These are phyloP conservation scores for Termitomyces sp. DNA, from an alignment of 768 basidiomycete species.

Conservation along the genomic window DNA sequence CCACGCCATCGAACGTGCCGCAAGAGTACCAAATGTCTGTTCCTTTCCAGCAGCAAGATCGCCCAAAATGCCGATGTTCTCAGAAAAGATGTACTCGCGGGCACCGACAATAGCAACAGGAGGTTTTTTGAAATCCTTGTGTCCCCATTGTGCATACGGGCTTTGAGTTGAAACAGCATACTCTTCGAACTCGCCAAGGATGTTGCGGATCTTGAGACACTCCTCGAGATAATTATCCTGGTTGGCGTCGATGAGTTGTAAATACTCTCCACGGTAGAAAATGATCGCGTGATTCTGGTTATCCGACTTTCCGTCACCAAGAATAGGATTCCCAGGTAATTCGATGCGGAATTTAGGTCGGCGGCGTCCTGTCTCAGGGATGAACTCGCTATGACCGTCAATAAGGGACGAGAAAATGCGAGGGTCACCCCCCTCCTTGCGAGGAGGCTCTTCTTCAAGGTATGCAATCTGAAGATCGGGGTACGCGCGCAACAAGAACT, in stretches of 20 bases:
- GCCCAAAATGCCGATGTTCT: conserved; percentile 98
- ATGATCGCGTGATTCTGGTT: conserved; percentile 99
- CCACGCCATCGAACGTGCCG: conserved; percentile 95
- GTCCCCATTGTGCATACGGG: conserved; percentile 88
- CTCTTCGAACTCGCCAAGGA: conserved; percentile 98
- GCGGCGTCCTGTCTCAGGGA: conserved; percentile 81
- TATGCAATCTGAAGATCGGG: conserved; percentile 99
- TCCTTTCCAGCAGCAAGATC: conserved; percentile 99
- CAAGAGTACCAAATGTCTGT: conserved; percentile 97
- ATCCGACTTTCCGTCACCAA: conserved; percentile 98
- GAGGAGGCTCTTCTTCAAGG: conserved; percentile 90
- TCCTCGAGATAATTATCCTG: conserved; percentile 99
- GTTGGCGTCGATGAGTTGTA: conserved; percentile 99
- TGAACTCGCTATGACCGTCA: conserved; percentile 96
- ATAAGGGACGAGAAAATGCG: conserved; percentile 95
- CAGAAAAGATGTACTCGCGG: conserved; percentile 99
- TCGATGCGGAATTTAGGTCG: conserved; percentile 98
- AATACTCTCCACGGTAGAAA: conserved; percentile 98
- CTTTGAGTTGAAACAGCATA: conserved; percentile 79
- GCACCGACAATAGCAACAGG: conserved; percentile 98
- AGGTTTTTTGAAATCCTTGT: conserved; percentile 80
- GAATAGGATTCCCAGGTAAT: conserved; percentile 96
- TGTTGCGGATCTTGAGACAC: conserved; percentile 97
- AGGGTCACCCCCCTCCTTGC: conserved; percentile 93
- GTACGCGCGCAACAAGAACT: conserved; percentile 95